Evolutionary conservation across 352 stramenopile species (phyloP), one percentile per base, ranked within the genome.

Genomic region (Pythium aristosporum): DNA sequence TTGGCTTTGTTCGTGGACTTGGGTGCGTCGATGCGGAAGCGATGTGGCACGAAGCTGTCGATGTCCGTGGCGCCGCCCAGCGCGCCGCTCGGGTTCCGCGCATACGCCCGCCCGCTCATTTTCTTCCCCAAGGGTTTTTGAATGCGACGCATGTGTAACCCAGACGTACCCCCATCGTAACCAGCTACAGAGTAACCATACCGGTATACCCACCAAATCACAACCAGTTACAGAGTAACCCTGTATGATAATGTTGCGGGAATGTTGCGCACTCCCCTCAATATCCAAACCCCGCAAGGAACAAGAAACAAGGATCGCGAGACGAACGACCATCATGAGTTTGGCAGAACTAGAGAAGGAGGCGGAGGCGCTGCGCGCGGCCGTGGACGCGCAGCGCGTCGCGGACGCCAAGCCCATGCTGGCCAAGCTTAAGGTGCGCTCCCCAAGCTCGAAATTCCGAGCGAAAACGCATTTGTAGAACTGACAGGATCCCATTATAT

Each of bases 31-130:
- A 89, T 28, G 50, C 76, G 61, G 52, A 92, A 92, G 0, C 68
- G 67, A 55, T 92, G 83, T 48, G 83, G 80, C 30, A 90, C 61
- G 49, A 85, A 61, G 36, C 79, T 80, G 47, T 87, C 70, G 49
- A 92, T 74, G 61, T 92, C 76, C 11, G 72, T 73, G 16, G 76
- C 76, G 42, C 77, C 80, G 43, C 74, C 66, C 57, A 73, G 77
- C 53, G 69, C 65, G 42, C 76, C 79, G 51, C 71, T 63, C 58
- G 77, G 68, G 41, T 85, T 81, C 51, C 83, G 74, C 57, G 80
- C 83, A 74, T 90, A 92, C 48, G 83, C 76, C 54, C 83, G 53
- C 0, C 83, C 83, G 79, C 83, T 92, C 83, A 92, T 92, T 30
- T 13, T 30, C 16, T 30, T 15, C n/a, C 16, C 44, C 44, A 5